These are phyloP conservation scores for Nakazawaea anatomiae DNA, from an alignment of 805 yeast genomes.

Conservation along the genomic window DNA sequence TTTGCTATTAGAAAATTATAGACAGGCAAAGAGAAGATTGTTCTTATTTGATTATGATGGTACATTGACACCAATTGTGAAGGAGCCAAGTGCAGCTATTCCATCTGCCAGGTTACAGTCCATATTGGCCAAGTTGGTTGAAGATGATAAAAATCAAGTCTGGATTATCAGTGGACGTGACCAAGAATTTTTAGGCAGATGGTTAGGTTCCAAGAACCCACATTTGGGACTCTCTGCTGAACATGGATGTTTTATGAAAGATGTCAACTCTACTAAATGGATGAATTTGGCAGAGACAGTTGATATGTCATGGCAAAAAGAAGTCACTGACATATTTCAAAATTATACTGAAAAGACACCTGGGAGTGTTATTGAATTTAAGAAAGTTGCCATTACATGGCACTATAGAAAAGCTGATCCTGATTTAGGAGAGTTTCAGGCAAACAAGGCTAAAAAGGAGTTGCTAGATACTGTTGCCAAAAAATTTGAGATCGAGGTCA, in stretches of 20 bases:
- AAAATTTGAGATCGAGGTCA: slow-evolving; percentile 82
- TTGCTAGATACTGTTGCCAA: slow-evolving; percentile 52
- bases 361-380: slow-evolving; percentile 79
- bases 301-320: slow-evolving; percentile 94
- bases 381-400: slow-evolving; percentile 96
- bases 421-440: slow-evolving; percentile 84
- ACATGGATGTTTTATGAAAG: slow-evolving; percentile 93
- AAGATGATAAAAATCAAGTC: slow-evolving; percentile 77
- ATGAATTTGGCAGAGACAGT: slow-evolving; percentile 71
- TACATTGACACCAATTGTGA: slow-evolving; percentile 91
- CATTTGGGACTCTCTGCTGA: slow-evolving; percentile 87
- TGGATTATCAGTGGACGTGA: slow-evolving; percentile 98
- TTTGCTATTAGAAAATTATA: slow-evolving; percentile 51
- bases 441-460: slow-evolving; percentile 63
- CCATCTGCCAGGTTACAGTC: slow-evolving; percentile 71
- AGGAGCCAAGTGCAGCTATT: slow-evolving; percentile 97
- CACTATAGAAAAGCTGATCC: slow-evolving; percentile 95
- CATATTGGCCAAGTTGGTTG: slow-evolving; percentile 52
- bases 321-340: slow-evolving; percentile 67
- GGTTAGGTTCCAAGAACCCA: slow-evolving; percentile 67
- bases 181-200: slow-evolving; percentile 78
- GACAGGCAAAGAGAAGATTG: slow-evolving; percentile 57
- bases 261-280: slow-evolving; percentile 65
- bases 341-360: slow-evolving; percentile 85
- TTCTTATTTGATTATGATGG: slow-evolving; percentile 97